Base-by-base conservation (phyloP, 1,284 basidiomycete species). In the Boletus semigastroideus region DNA sequence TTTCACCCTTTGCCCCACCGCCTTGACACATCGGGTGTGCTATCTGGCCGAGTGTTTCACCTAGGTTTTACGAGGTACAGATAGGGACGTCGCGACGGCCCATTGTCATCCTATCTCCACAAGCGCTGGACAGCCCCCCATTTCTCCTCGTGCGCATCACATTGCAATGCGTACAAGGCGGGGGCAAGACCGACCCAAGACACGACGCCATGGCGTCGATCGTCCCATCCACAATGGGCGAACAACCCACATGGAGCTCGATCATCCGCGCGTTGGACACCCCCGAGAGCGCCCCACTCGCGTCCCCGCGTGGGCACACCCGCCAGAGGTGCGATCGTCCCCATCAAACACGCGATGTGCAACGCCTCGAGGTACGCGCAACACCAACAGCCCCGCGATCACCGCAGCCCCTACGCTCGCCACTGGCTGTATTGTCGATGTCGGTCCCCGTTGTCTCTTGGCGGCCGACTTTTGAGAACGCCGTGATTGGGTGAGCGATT, bases 271-370 rank as follows among this genome's bases (percentile, higher is more conserved):
- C 28, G 33, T 61, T 59, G 6, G 33, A 48, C 16, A 47, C 47
- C 1, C 28, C 19, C 13, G 22, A 7, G 1, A 16, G 31, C 7
- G 3, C n/a, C 20, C 19, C n/a, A 17, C n/a, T 25, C 5, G n/a
- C n/a, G 20, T 11, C 13, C 38, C n/a, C 10, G 11, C 30, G 16
- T 2, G 8, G 36, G 8, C 1, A 30, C 20, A 11, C 22, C 13
- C 10, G 10, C 41, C 5, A 34, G 49, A 27, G 49, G 55, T 1
- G 42, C 39, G 42, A 56, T 38, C n/a, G 42, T 40, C 14, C n/a
- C 47, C 61, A n/a, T 60, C 46, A 17, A 60, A 64, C 25, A 46
- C 20, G n/a, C n/a, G 42, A 60, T 50, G 16, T 61, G 56, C 39
- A 60, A 20, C 27, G 49, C 51, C 43, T 62, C 52, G 41, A 60